A percentile compares a stretch with the other conserved stretches of the same genome.
Conservation (phyloP, 2,329 filamentous ascomycete genomes). For the Ramularia endophylla region DNA sequence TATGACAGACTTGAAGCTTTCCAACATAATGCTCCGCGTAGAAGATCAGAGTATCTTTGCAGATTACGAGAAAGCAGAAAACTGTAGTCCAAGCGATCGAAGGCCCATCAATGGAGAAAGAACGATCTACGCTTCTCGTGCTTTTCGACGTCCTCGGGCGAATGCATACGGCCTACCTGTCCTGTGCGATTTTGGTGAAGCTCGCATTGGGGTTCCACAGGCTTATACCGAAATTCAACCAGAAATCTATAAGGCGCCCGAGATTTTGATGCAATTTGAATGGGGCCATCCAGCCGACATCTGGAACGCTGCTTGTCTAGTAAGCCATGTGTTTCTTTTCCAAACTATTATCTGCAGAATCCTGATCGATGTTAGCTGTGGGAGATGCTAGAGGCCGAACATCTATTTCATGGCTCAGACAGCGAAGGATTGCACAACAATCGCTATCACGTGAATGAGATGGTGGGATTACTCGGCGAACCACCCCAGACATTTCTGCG, state of each 20-base stretch:
- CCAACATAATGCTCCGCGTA: constrained; percentile 5
- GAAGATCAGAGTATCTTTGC: constrained; percentile 2
- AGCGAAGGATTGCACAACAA: constrained; percentile 7
- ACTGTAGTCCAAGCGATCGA: neutral
- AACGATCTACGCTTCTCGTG: constrained; percentile 15
- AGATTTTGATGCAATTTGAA: constrained; percentile 7
- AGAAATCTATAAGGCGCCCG: constrained; percentile 8
- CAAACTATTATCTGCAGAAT: neutral
- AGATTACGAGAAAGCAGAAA: neutral
- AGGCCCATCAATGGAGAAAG: constrained; percentile 9
- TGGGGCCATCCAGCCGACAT: constrained; percentile 7
- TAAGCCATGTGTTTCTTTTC: neutral
- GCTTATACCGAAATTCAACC: constrained; percentile 7
- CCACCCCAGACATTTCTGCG: constrained; percentile 15
- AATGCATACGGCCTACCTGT: constrained; percentile 6
- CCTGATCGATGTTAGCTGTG: constrained; percentile 24
- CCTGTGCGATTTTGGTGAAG: constrained; percentile 12
- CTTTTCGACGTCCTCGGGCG: constrained; percentile 10
- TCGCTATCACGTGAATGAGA: constrained; percentile 24
- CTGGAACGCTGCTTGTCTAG: constrained; percentile 8
- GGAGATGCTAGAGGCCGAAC: constrained; percentile 31
- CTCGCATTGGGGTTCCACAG: constrained; percentile 12
- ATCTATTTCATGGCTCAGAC: constrained; percentile 28
- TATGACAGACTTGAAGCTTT: constrained; percentile 4
- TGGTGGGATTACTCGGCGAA: constrained; percentile 23